phyloP scores from a whole-genome alignment of 1,139 yeast species.

The Suhomyces panamericanus region DNA sequence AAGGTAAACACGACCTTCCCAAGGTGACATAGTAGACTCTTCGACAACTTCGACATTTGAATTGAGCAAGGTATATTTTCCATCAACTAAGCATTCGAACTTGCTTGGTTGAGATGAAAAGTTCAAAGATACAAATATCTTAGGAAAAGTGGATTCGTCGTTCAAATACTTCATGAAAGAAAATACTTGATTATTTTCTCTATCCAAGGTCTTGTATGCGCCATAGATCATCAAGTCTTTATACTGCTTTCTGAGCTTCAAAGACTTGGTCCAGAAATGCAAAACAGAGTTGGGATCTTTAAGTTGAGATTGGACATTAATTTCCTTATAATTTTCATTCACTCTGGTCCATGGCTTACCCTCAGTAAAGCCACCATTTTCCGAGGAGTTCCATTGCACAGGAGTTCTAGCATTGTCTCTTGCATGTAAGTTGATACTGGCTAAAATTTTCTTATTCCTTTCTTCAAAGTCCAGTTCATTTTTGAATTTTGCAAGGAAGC shows the following conservation, averaged over 20 bases:
- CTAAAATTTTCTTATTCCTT: constrained; percentile 31
- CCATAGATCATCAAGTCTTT: constrained; percentile 51
- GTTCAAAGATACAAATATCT: constrained; percentile 47
- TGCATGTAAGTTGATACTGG: constrained; percentile 38
- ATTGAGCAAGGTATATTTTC: constrained; percentile 31
- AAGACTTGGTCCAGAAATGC: constrained; percentile 45
- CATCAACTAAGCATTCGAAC: constrained; percentile 32
- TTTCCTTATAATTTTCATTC: constrained; percentile 49
- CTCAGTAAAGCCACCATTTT: constrained; percentile 50
- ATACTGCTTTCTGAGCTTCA: constrained; percentile 46
- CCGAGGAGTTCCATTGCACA: constrained; percentile 53
- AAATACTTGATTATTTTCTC: constrained; percentile 38
- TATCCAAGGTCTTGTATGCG: constrained; percentile 41
- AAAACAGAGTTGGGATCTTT: constrained; percentile 50
- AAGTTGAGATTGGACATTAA: constrained; percentile 50
- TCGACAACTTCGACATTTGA: constrained; percentile 27
- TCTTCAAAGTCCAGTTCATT: constrained; percentile 30
- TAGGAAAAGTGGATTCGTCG: constrained; percentile 14
- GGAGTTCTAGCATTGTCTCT: constrained; percentile 62
- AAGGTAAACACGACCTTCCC: constrained; percentile 41
- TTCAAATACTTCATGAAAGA: constrained; percentile 34
- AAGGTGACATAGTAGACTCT: constrained; percentile 30
- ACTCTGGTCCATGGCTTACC: constrained; percentile 58
- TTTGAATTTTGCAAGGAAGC: constrained; percentile 32
- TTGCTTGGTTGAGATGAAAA: constrained; percentile 35